Conservation (phyloP, 108 stramenopile species). For the Asterionellopsis glacialis region DNA sequence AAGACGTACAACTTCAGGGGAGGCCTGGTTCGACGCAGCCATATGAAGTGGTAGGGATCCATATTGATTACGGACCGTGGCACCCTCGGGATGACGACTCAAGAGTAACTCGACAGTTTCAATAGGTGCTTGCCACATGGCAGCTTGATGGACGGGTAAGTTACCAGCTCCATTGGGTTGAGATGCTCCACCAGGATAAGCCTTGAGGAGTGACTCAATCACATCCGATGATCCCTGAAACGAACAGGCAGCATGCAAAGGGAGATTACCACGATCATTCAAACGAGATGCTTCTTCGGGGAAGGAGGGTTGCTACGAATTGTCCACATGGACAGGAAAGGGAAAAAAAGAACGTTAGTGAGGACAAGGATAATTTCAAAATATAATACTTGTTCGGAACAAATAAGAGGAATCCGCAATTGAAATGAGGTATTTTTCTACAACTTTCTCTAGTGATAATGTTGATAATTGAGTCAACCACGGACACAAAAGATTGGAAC, state of each 20-base stretch:
- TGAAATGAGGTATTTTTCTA: no score
- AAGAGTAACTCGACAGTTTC: slow-evolving; percentile 77
- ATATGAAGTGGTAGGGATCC: slow-evolving; percentile 83
- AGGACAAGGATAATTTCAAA: no score
- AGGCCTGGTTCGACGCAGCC: slow-evolving; percentile 80
- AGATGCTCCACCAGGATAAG: slow-evolving; percentile 72
- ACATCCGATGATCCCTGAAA: slow-evolving; percentile 84
- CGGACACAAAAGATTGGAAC: no score
- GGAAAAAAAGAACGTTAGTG: neutral
- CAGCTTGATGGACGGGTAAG: slow-evolving; percentile 83
- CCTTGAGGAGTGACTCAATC: slow-evolving; percentile 67
- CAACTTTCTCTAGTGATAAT: no score
- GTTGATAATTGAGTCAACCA: no score
- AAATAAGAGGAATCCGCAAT: no score
- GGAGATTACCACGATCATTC: slow-evolving; percentile 87
- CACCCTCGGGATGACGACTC: slow-evolving; percentile 69
- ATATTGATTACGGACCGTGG: slow-evolving; percentile 81
- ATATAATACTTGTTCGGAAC: no score
- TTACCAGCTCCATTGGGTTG: slow-evolving; percentile 79
- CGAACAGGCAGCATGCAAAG: slow-evolving; percentile 81
- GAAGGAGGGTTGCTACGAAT: slow-evolving; percentile 68
- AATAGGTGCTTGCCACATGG: slow-evolving; percentile 83
- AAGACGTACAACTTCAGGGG: slow-evolving; percentile 66
- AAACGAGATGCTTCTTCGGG: slow-evolving; percentile 81
- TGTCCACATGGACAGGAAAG: slow-evolving; percentile 9